These are phyloP conservation scores for Fragilariopsis cylindrus DNA, from an alignment of 108 stramenopile genomes.

Conservation along the genomic window DNA sequence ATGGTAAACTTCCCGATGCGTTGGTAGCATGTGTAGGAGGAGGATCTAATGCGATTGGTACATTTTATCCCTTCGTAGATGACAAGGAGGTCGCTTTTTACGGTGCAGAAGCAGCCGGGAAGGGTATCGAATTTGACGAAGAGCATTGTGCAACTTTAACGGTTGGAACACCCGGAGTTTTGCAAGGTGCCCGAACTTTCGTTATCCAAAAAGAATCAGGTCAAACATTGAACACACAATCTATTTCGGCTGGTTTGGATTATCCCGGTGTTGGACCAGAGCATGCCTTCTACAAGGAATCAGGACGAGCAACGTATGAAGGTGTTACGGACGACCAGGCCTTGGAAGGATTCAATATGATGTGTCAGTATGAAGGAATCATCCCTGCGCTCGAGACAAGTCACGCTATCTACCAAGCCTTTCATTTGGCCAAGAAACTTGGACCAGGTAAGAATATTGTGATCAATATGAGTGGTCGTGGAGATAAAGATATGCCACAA, in stretches of 20 bases:
- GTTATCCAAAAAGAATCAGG: slow-evolving; percentile 90
- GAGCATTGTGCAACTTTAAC: slow-evolving; percentile 91
- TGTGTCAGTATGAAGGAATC: slow-evolving; percentile 94
- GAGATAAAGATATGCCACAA: slow-evolving; percentile 98
- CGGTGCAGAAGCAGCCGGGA: slow-evolving; percentile 95
- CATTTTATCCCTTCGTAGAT: slow-evolving; percentile 90
- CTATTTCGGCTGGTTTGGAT: slow-evolving; percentile 94
- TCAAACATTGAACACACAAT: slow-evolving; percentile 92
- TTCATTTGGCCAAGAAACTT: slow-evolving; percentile 89
- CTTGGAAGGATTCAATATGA: slow-evolving; percentile 88
- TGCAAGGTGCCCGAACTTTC: slow-evolving; percentile 94
- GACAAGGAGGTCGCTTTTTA: slow-evolving; percentile 85
- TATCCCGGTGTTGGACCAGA: slow-evolving; percentile 98
- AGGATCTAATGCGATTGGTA: slow-evolving; percentile 96
- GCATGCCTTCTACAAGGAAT: slow-evolving; percentile 92
- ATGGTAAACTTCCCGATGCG: slow-evolving; percentile 89
- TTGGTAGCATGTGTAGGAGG: slow-evolving; percentile 97
- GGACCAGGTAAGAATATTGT: slow-evolving; percentile 87
- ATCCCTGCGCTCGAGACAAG: slow-evolving; percentile 95
- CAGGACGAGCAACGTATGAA: slow-evolving; percentile 87
- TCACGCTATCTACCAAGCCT: slow-evolving; percentile 91
- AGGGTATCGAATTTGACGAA: slow-evolving; percentile 79
- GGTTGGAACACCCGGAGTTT: slow-evolving; percentile 90
- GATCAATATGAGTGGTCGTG: slow-evolving; percentile 94
- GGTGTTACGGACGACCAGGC: slow-evolving; percentile 92